Base-by-base conservation (phyloP, 1,139 yeast species). In the Yamadazyma spencermartinsiae region DNA sequence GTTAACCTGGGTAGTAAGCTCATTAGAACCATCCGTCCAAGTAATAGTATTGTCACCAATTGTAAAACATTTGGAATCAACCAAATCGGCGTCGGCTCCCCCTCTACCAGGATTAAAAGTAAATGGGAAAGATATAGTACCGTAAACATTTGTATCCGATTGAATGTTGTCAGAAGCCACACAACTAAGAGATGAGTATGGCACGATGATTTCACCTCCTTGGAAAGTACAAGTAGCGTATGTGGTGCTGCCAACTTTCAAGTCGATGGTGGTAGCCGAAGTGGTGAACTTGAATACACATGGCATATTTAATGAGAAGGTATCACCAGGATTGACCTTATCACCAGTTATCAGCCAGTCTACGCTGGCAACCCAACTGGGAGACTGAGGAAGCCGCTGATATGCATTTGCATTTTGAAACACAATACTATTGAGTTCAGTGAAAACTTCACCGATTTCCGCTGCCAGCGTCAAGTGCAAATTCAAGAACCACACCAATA, bases 231-330 rank as follows among this genome's bases (percentile, higher is more conserved):
- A 65, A 8, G 55, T 55, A 3, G 71, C 71, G 39, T 48, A 60
- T 1, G 41, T 35, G 1, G 38, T 41, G 3, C 46, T 35, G 11
- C 51, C 51, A 0, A 49, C 63, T 7, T 35, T 31, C 33, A 63
- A 52, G 14, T 41, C 32, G 3, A 61, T 34, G 3, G 50, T 27
- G 4, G 43, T 4, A 15, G 48, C 25, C 4, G 48, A 19, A 6
- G 60, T 34, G 4, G 65, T 58, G 36, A 62, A 61, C 38, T 60
- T 61, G 43, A 52, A 63, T 3, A 60, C 68, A 49, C 64, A 54
- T 4, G 67, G 67, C 47, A 65, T 43, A 12, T 38, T 39, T 35
- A 65, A 56, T 1, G 58, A 47, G 46, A 65, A 63, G 7, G 68
- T 62, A 41, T 65, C 70, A 14, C 68, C 67, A 0, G 65, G 41